Evolutionary conservation across 345 rosid species (phyloP).

Genomic region (Aethionema arabicum): DNA sequence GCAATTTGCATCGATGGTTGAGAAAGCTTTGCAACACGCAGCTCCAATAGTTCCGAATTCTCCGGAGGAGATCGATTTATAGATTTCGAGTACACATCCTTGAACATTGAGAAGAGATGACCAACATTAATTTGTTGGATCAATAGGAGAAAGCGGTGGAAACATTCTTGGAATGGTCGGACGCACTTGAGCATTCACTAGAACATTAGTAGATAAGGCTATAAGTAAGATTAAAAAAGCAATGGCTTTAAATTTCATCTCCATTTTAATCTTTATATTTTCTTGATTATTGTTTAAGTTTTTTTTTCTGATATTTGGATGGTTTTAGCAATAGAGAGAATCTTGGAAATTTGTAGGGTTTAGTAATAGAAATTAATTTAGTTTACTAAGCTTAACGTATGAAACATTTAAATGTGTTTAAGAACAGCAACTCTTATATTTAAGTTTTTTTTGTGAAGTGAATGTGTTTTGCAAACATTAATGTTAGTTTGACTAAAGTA

Average conservation of each 20-base stretch:
- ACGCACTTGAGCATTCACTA: not conserved
- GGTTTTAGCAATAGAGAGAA: not conserved
- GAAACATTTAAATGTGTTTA: not conserved
- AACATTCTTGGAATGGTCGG: not conserved
- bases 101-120: slow-evolving; percentile 7
- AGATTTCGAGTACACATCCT: slow-evolving; percentile 13
- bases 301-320: not conserved
- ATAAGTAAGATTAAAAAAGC: not conserved
- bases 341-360: not conserved
- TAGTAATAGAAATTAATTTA: not conserved
- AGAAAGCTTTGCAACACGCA: slow-evolving; percentile 15
- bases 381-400: not conserved
- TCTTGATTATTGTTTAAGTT: not conserved
- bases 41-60: not conserved
- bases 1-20: not conserved
- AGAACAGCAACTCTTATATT: too few relatives aligned
- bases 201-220: not conserved
- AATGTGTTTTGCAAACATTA: too few relatives aligned
- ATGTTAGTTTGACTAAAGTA: too few relatives aligned
- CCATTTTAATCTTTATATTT: not conserved
- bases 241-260: not conserved
- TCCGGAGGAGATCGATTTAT: not conserved
- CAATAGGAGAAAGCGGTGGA: not conserved
- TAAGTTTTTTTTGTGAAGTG: too few relatives aligned
- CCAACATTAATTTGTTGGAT: slow-evolving; percentile 10